Percentiles rank a stretch among this genome's conserved stretches.
Conservation (phyloP, 345 rosid genomes). For the Cardamine occulta region DNA sequence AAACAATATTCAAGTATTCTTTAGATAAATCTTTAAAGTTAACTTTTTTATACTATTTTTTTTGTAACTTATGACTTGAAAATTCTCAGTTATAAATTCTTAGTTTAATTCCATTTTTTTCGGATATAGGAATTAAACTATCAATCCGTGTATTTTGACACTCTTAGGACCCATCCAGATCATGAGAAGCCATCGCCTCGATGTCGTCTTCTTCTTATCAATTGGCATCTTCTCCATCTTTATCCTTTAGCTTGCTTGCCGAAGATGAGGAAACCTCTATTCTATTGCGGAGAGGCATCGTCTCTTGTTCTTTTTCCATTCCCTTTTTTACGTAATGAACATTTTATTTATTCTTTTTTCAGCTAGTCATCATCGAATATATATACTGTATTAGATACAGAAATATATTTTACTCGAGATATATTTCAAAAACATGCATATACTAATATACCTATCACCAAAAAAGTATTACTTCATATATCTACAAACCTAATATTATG, state of each 20-base stretch:
- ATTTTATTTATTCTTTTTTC: not conserved
- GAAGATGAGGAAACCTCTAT: not conserved
- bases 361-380: not conserved
- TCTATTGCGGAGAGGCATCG: not conserved
- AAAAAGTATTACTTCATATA: not conserved
- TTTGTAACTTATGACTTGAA: too few relatives aligned
- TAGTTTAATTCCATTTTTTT: not conserved
- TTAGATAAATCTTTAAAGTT: not conserved
- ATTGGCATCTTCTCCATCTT: not conserved
- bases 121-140: not conserved
- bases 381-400: not conserved
- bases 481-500: not conserved
- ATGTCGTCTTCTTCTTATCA: not conserved
- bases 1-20: too few relatives aligned
- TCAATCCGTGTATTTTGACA: not conserved
- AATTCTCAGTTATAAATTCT: not conserved
- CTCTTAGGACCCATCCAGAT: not conserved
- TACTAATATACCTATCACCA: not conserved
- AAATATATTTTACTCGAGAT: too few relatives aligned
- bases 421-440: not conserved
- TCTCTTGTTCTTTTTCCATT: not conserved
- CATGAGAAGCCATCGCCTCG: not conserved
- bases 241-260: not conserved
- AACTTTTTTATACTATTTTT: too few relatives aligned
- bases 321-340: not conserved